A percentile compares a stretch with the other conserved stretches of the same genome.
These are phyloP conservation scores for Scheffersomyces spartinae DNA, from an alignment of 805 yeast genomes.

Conservation along the genomic window DNA sequence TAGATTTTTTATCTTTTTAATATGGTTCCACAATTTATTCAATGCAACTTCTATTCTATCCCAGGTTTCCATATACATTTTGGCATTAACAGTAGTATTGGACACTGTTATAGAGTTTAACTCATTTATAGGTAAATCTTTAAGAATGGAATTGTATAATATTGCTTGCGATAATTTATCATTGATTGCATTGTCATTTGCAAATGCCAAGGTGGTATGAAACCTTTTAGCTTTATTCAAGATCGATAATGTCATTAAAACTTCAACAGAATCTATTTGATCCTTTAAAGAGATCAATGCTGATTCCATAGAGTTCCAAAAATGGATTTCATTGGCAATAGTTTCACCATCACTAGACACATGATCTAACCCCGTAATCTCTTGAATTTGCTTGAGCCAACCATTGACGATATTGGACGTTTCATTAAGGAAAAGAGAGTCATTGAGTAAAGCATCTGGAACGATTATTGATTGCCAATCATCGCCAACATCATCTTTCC, in stretches of 20 bases:
- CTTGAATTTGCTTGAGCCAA: slow-evolving; percentile 61
- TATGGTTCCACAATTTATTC: too few relatives aligned
- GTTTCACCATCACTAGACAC: slow-evolving; percentile 45
- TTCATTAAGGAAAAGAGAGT: slow-evolving; percentile 49
- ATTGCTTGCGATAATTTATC: slow-evolving; percentile 40
- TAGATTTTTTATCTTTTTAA: too few relatives aligned
- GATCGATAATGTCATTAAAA: slow-evolving; percentile 45
- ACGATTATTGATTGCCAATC: slow-evolving; percentile 9
- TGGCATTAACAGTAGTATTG: too few relatives aligned
- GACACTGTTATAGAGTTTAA: too few relatives aligned
- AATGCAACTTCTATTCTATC: too few relatives aligned
- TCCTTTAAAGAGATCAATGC: slow-evolving; percentile 43
- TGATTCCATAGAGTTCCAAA: slow-evolving; percentile 65
- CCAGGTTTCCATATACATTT: too few relatives aligned
- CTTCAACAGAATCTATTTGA: slow-evolving; percentile 46
- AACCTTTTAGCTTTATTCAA: slow-evolving; percentile 64
- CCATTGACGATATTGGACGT: slow-evolving; percentile 59
- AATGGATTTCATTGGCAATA: slow-evolving; percentile 52
- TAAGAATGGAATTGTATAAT: slow-evolving; percentile 50
- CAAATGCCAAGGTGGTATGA: slow-evolving; percentile 64
- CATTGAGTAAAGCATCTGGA: slow-evolving; percentile 28
- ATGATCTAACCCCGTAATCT: slow-evolving; percentile 41
- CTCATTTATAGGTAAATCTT: slow-evolving; percentile 59
- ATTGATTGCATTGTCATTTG: slow-evolving; percentile 57
- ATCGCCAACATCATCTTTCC: slow-evolving; percentile 7